Base-by-base conservation (phyloP, 345 rosid genomes). In the Hibiscus syriacus region DNA sequence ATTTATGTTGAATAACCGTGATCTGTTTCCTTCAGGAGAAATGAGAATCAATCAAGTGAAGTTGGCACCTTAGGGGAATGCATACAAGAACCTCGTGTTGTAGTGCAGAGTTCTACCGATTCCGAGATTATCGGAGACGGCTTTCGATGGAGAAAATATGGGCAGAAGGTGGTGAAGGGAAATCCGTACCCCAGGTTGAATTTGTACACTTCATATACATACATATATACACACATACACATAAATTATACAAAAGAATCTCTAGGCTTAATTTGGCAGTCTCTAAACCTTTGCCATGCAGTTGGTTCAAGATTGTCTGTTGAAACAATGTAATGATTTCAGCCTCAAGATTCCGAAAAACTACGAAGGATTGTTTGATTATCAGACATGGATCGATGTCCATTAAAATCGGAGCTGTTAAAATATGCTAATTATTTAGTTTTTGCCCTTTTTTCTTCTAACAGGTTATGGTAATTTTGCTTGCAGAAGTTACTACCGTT, bases 121-220 rank as follows among this genome's bases (percentile, higher is more conserved):
- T 66, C 89, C 16, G 97, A 94, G 64, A 80, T 82, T 39, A 65
- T 82, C 29, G 88, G 90, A 10, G 99, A 94, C 63, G 99, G 99
- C 46, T 94, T 94, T 76, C 90, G 92, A 58, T 94, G 99, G 99
- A 86, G 99, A 74, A 94, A 94, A 68, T 94, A 94, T 9, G 99
- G 99, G 66, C 98, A 92, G 75, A 94, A 94, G 75, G 90, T 84
- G 61, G 99, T 94, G 55, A 93, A 88, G 79, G 98, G 98, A 75
- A 94, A 90, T 72, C 84, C 89, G 13, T 84, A 85, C 82, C 98
- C 99, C 23, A 90, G 96, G 96, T 89, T 45, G 34, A 70, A 49
- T 53, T 43, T 10, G 3, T 41, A 41, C 46, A 41, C 46, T 10
- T 41, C 55, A 7, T 13, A 3, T 25, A 41, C 61, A 46, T 45